These are phyloP conservation scores for Cercis canadensis DNA, from an alignment of 306 rosid species.

Conservation along the genomic window DNA sequence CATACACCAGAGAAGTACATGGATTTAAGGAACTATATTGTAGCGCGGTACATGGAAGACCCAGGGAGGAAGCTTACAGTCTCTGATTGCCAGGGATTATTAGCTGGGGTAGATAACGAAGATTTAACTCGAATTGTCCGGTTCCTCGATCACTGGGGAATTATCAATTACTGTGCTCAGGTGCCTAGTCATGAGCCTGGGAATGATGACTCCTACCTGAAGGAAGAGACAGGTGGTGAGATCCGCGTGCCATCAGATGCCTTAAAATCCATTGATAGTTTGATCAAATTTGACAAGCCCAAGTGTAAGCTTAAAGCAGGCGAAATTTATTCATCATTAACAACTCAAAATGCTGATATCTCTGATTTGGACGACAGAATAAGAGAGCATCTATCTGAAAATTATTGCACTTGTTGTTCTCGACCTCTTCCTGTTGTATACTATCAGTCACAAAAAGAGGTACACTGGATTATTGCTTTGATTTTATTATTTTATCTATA, in stretches of 20 bases:
- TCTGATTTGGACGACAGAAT: constrained; percentile 83
- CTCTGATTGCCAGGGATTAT: constrained; percentile 69
- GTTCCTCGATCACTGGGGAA: constrained; percentile 99
- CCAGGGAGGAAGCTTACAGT: constrained; percentile 66
- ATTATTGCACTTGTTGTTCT: constrained; percentile 84
- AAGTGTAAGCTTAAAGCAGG: constrained; percentile 81
- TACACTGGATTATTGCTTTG: constrained; percentile 41
- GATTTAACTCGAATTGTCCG: constrained; percentile 79
- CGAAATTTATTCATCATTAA: constrained; percentile 61
- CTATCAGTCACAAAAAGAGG: constrained; percentile 98
- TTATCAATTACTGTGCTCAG: constrained; percentile 83
- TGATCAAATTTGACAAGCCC: constrained; percentile 91
- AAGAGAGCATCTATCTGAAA: constrained; percentile 88
- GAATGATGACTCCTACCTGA: constrained; percentile 58
- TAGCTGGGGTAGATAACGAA: constrained; percentile 63
- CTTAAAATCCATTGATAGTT: constrained; percentile 87
- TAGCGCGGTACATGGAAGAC: constrained; percentile 86
- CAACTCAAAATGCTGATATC: constrained; percentile 48
- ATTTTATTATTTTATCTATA: constrained; percentile 10
- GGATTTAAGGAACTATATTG: constrained; percentile 89
- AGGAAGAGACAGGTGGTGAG: constrained; percentile 86
- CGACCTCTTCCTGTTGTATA: constrained; percentile 70
- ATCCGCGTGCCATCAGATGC: constrained; percentile 83
- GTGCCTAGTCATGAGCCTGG: constrained; percentile 58
- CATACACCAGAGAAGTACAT: constrained; percentile 88